These are phyloP conservation scores for Panus rudis DNA, from an alignment of 768 basidiomycete genomes.

Conservation along the genomic window DNA sequence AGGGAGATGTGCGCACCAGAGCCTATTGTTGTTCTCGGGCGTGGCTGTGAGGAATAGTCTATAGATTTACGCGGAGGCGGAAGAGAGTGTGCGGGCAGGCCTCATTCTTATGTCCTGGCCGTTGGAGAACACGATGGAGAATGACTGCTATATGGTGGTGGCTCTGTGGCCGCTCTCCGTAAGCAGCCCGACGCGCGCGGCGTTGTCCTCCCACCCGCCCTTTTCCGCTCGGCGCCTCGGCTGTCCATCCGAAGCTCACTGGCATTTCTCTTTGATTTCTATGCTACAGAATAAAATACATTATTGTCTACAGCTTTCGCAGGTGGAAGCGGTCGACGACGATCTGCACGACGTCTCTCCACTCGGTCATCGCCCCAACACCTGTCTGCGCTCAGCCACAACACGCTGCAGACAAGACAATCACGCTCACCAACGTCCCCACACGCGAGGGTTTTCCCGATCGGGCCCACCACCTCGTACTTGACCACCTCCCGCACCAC, in stretches of 20 bases:
- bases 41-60: constrained; percentile 2
- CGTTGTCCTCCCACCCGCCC: background rate
- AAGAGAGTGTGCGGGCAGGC: background rate
- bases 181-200: background rate
- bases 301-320: background rate
- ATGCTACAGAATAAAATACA: background rate
- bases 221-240: no score
- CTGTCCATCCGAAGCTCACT: background rate
- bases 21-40: constrained; percentile 13
- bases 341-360: constrained; percentile 78
- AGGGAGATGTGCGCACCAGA: constrained; percentile 12
- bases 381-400: constrained; percentile 37
- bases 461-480: constrained; percentile 81
- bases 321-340: constrained; percentile 51
- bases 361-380: constrained; percentile 93
- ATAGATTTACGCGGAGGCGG: background rate
- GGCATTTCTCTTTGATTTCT: background rate
- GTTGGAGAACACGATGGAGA: constrained; percentile 6
- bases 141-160: background rate
- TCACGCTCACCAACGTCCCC: constrained; percentile 73
- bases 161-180: background rate
- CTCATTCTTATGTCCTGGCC: background rate
- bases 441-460: constrained; percentile 84
- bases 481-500: constrained; percentile 66
- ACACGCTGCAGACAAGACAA: background rate